These are phyloP conservation scores for Phaeotremella skinneri DNA, from an alignment of 768 basidiomycete species.

Conservation along the genomic window DNA sequence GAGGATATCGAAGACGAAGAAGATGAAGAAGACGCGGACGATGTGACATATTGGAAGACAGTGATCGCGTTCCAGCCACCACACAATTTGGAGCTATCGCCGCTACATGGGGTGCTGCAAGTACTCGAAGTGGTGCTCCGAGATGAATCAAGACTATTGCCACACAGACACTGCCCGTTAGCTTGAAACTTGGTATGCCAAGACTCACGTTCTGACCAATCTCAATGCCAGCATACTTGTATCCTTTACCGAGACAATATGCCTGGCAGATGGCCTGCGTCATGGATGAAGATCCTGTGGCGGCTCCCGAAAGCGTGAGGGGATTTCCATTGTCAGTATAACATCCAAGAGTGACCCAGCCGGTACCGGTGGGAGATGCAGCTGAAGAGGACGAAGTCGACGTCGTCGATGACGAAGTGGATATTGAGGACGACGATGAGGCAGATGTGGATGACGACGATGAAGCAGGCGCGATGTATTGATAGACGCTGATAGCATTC, in stretches of 20 bases:
- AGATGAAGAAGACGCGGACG: neutral
- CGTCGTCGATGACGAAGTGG: neutral
- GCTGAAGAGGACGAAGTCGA: neutral
- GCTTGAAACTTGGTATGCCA: no score
- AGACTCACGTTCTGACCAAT: neutral
- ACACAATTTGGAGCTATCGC: constrained; percentile 16
- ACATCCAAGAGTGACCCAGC: constrained; percentile 13
- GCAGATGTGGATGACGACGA: neutral
- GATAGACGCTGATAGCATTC: constrained; percentile 2
- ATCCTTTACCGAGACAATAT: constrained; percentile 18
- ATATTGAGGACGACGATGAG: neutral
- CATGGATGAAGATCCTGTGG: constrained; percentile 9
- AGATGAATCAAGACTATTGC: constrained; percentile 15
- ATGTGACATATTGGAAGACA: constrained; percentile 8
- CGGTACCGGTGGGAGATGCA: neutral
- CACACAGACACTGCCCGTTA: constrained; percentile 29
- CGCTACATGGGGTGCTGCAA: constrained; percentile 20
- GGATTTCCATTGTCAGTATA: constrained; percentile 12
- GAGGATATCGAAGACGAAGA: neutral
- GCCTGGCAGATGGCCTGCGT: constrained; percentile 21
- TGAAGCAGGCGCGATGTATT: neutral
- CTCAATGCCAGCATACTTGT: constrained; percentile 16
- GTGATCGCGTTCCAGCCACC: constrained; percentile 25
- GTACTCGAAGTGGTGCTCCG: constrained; percentile 10
- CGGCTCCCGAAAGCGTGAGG: neutral